Evolutionary conservation across 2,329 filamentous ascomycete genomes (phyloP).

Genomic region (Cladophialophora exuberans): DNA sequence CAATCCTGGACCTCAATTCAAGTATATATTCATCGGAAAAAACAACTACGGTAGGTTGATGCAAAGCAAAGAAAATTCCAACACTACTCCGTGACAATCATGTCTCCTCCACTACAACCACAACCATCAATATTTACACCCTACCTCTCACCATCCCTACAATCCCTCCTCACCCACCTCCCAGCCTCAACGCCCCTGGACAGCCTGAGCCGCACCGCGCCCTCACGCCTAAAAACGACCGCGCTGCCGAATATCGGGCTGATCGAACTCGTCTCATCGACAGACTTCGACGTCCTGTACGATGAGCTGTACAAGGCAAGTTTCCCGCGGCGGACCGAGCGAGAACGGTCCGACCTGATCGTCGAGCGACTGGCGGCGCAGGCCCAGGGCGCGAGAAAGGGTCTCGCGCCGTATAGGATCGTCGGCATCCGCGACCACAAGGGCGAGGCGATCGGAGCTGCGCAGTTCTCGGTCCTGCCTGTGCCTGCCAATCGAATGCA

Average conservation of each 20-base stretch:
- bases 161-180: constrained; percentile 13
- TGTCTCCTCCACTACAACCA: constrained; percentile 5
- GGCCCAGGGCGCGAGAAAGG: constrained; percentile 13
- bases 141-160: constrained; percentile 14
- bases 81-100: not conserved
- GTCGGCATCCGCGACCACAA: constrained; percentile 27
- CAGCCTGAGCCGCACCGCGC: constrained; percentile 16
- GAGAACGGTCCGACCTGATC: constrained; percentile 30
- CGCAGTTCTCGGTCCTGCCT: constrained; percentile 31
- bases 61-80: not conserved
- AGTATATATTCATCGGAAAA: too few relatives aligned
- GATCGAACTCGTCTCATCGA: constrained; percentile 30
- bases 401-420: constrained; percentile 29
- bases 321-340: constrained; percentile 26
- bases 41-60: too few relatives aligned
- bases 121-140: constrained; percentile 17
- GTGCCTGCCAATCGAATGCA: constrained; percentile 5
- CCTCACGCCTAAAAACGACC: constrained; percentile 16
- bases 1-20: too few relatives aligned
- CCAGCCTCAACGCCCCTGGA: constrained; percentile 12
- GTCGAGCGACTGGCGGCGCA: constrained; percentile 29
- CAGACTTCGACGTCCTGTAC: constrained; percentile 26
- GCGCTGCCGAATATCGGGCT: constrained; percentile 27
- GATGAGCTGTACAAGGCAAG: constrained; percentile 28
- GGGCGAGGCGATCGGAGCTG: constrained; percentile 30